A percentile compares a stretch with the other conserved stretches of the same genome.
Evolutionary conservation across 192 early-diverging fungal species (phyloP).

Genomic region (Geosiphon pyriformis): DNA sequence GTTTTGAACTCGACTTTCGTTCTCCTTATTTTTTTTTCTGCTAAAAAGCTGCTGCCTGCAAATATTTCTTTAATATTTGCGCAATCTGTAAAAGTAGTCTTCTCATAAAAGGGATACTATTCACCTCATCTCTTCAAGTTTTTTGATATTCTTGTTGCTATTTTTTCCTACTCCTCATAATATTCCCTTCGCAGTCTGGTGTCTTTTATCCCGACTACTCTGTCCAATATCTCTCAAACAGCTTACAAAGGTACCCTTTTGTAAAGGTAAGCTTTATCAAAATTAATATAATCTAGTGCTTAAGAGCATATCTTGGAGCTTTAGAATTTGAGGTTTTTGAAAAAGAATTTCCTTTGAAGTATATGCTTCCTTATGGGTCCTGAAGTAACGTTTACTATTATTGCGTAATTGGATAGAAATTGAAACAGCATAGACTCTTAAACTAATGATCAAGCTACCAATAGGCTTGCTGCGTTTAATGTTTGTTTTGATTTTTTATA

Average conservation of each 20-base stretch:
- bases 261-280: not conserved
- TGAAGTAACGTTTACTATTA: not conserved
- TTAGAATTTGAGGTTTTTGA: not conserved
- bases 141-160: no score
- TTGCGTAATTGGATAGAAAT: not conserved
- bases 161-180: not conserved
- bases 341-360: not conserved
- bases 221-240: not conserved
- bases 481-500: no score
- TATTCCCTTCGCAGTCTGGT: not conserved
- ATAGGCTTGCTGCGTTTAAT: no score
- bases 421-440: no score
- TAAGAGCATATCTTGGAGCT: not conserved
- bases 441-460: no score
- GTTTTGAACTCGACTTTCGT: not conserved
- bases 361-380: not conserved
- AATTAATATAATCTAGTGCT: not conserved
- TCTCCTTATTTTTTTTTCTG: not conserved
- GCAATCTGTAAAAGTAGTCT: not conserved
- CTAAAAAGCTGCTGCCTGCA: not conserved
- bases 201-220: not conserved
- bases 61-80: not conserved
- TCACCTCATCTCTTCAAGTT: not conserved
- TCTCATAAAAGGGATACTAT: not conserved
- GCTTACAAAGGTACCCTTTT: not conserved